Percentiles rank a stretch among this genome's conserved stretches.
phyloP scores from a whole-genome alignment of 2,329 filamentous ascomycete genomes.

The Epichloe elymi region DNA sequence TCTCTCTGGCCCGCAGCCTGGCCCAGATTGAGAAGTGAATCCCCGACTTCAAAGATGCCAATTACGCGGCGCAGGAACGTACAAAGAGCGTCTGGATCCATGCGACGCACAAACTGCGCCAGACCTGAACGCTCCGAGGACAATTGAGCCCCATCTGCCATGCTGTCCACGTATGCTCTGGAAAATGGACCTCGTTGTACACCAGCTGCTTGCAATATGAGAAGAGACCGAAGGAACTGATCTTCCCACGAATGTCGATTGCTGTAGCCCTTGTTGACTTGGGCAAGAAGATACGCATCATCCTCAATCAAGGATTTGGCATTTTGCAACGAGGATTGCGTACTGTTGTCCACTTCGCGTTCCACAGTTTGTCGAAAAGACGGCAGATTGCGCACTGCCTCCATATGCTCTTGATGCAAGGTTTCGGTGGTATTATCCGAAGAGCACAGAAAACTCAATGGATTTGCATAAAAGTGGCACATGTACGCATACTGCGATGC shows the following conservation, averaged over 20 bases:
- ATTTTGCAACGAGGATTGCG: constrained; percentile 29
- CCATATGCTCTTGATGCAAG: constrained; percentile 47
- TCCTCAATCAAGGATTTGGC: constrained; percentile 42
- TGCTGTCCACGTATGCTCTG: constrained; percentile 46
- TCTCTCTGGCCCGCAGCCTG: constrained; percentile 20
- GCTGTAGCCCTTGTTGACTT: constrained; percentile 22
- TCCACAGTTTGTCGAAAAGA: constrained; percentile 53
- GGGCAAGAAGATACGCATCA: constrained; percentile 38
- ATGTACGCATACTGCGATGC: constrained; percentile 62
- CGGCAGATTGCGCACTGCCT: constrained; percentile 52
- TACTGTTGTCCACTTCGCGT: constrained; percentile 27
- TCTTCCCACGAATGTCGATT: constrained; percentile 23
- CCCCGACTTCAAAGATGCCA: constrained; percentile 21
- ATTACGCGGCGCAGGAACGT: constrained; percentile 15
- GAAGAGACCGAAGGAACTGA: constrained; percentile 35
- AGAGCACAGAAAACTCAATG: constrained; percentile 50
- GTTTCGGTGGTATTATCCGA: constrained; percentile 10
- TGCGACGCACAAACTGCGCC: constrained; percentile 45
- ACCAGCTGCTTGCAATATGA: constrained; percentile 29
- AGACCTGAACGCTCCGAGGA: constrained; percentile 37
- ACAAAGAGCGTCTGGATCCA: constrained; percentile 24
- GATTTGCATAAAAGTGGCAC: constrained; percentile 74
- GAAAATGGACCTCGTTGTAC: constrained; percentile 30
- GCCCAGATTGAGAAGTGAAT: constrained; percentile 21
- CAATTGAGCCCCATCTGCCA: constrained; percentile 40